phyloP scores from a whole-genome alignment of 306 rosid species.

The Dryas drummondii region DNA sequence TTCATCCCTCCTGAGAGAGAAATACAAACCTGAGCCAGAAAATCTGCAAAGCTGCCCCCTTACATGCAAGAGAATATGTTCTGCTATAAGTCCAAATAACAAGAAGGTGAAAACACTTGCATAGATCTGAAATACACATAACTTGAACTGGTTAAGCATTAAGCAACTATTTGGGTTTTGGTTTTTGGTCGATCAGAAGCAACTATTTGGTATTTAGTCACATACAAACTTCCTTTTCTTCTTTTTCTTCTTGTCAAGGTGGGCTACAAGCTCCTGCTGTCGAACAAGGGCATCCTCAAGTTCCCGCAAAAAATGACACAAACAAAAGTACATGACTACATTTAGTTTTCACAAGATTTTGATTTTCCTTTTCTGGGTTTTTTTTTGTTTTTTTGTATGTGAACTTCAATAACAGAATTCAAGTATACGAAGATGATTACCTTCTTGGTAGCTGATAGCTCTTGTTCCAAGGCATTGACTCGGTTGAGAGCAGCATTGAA shows the following conservation, averaged over 20 bases:
- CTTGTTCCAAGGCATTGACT: constrained; percentile 48
- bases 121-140: neutral
- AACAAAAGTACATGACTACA: constrained; percentile 3
- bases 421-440: constrained; percentile 25
- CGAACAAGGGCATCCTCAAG: constrained; percentile 54
- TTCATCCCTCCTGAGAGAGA: neutral
- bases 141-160: neutral
- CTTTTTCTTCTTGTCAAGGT: constrained; percentile 57
- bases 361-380: neutral
- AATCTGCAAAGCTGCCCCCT: constrained; percentile 1
- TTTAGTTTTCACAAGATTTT: neutral
- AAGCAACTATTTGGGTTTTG: constrained; percentile 4
- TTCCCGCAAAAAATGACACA: constrained; percentile 35
- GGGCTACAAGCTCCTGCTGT: constrained; percentile 51
- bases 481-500: constrained; percentile 50
- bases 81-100: constrained; percentile 49
- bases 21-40: neutral
- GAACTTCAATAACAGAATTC: neutral
- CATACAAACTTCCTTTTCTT: constrained; percentile 53
- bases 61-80: constrained; percentile 48
- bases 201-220: neutral
- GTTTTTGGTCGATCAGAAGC: no score
- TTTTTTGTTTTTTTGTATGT: neutral
- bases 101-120: constrained; percentile 13
- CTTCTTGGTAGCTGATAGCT: constrained; percentile 54